Evolutionary conservation across 202 grass and related monocot genomes (phyloP).

Genomic region (Schoenoplectus triqueter): DNA sequence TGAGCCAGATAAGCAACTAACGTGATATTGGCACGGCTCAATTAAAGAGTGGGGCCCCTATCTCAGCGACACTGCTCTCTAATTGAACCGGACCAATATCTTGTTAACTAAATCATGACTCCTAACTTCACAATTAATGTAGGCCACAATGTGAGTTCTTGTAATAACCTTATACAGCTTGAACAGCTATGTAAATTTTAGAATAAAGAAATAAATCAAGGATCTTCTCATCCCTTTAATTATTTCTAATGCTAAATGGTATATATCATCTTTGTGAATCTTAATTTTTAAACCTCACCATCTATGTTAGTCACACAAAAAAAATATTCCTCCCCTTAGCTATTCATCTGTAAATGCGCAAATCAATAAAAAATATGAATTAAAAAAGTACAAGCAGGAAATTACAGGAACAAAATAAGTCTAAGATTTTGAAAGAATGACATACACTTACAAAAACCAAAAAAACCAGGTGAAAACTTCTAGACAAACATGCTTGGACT

Average conservation of each 20-base stretch:
- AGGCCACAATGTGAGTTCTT: not conserved
- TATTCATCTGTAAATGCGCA: not conserved
- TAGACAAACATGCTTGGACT: slow-evolving; percentile 6
- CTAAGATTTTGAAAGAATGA: not conserved
- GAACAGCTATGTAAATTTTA: not conserved
- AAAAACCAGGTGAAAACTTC: not conserved
- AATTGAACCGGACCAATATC: slow-evolving; percentile 93
- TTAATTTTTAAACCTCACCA: not conserved
- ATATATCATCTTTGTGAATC: not conserved
- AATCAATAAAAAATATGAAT: not conserved
- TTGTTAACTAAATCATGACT: slow-evolving; percentile 22
- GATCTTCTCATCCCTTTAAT: not conserved
- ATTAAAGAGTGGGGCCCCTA: slow-evolving; percentile 63
- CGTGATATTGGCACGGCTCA: slow-evolving; percentile 99
- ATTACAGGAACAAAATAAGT: not conserved
- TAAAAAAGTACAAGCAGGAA: not conserved
- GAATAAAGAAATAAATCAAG: not conserved
- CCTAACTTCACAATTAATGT: not conserved
- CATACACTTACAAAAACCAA: slow-evolving; percentile 24
- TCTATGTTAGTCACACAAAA: not conserved
- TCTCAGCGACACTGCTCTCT: slow-evolving; percentile 54
- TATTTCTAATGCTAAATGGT: not conserved
- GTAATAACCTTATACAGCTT: not conserved
- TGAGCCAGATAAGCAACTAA: slow-evolving; percentile 8
- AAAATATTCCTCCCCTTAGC: not conserved